Evolutionary conservation across 2,329 filamentous ascomycete species (phyloP).

Genomic region (Xylariaceae sp.): DNA sequence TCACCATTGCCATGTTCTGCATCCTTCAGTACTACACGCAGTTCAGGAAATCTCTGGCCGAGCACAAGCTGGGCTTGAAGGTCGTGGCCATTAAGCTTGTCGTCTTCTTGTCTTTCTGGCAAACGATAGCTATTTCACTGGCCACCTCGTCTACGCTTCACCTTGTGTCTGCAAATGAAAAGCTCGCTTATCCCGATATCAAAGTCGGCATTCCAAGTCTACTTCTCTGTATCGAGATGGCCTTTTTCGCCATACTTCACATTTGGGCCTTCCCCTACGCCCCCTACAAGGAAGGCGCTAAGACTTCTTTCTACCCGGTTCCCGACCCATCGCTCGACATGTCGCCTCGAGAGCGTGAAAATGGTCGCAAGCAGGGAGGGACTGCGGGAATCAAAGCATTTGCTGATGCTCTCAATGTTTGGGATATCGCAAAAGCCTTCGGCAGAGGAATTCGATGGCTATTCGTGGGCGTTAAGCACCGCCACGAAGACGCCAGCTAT

Average conservation of each 20-base stretch:
- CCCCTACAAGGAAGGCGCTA: constrained; percentile 54
- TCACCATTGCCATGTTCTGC: constrained; percentile 83
- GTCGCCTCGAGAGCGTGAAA: constrained; percentile 40
- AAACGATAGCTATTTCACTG: constrained; percentile 51
- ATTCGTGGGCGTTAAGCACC: constrained; percentile 63
- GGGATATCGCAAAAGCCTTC: constrained; percentile 77
- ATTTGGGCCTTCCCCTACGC: constrained; percentile 76
- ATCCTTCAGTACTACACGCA: constrained; percentile 84
- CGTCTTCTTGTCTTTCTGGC: constrained; percentile 90
- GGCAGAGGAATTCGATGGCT: constrained; percentile 76
- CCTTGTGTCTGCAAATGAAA: constrained; percentile 54
- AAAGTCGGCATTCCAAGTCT: constrained; percentile 75
- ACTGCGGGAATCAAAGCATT: constrained; percentile 60
- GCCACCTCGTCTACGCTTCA: constrained; percentile 52
- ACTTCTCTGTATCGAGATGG: constrained; percentile 80
- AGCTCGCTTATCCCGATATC: constrained; percentile 67
- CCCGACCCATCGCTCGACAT: constrained; percentile 38
- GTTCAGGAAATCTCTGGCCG: constrained; percentile 60
- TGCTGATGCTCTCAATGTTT: constrained; percentile 68
- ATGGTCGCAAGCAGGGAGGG: constrained; percentile 55
- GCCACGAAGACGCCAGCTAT: constrained; percentile 51
- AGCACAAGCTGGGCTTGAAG: constrained; percentile 71
- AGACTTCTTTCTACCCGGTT: constrained; percentile 43
- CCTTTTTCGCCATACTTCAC: constrained; percentile 70
- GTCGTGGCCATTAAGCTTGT: constrained; percentile 83